Base-by-base conservation (phyloP, 23 red algal species). In the Gracilaria domingensis region DNA sequence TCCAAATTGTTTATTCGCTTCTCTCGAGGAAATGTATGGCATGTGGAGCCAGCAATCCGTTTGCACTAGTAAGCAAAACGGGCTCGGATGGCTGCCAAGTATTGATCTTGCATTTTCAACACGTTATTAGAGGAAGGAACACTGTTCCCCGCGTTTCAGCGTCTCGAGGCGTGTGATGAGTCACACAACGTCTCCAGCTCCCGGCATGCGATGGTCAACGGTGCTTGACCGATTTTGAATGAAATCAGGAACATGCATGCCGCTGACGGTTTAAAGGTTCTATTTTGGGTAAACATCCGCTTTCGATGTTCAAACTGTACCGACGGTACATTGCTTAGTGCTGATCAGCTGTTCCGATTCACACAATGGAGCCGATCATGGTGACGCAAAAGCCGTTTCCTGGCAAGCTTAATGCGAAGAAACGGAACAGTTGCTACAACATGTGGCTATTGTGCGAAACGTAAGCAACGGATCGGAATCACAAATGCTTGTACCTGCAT, bases 31-130 rank as follows among this genome's bases (percentile, higher is more conserved):
- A 21, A 25, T 85, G 81, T 85, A 18, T 51, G 81, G 81, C 81
- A 69, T 65, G 81, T 85, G 81, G 81, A 85, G 81, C 81, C 81
- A 85, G 81, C 81, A 16, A 66, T 85, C 81, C 81, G 81, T 85
- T 65, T 69, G 81, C 81, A 85, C 40, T 39, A 33, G 54, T 39
- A 32, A 60, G 81, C 81, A 69, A 12, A 65, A 85, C 81, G 81
- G 81, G 81, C 81, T 85, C 81, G 81, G 81, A 85, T 85, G 42
- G 59, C 65, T 69, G 59, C 40, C 81, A 69, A 66, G 60, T 85
- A 45, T 64, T 85, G 29, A 51, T 85, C 58, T 85, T 60, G 59
- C 81, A 69, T 69, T 51, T 44, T 85, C 81, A 85, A 85, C 81
- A 85, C 81, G 47, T 62, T 58, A 61, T 83, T 83, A 24, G 39